Conservation (phyloP, 2,329 filamentous ascomycete species). For the Aschersonia sp. region DNA sequence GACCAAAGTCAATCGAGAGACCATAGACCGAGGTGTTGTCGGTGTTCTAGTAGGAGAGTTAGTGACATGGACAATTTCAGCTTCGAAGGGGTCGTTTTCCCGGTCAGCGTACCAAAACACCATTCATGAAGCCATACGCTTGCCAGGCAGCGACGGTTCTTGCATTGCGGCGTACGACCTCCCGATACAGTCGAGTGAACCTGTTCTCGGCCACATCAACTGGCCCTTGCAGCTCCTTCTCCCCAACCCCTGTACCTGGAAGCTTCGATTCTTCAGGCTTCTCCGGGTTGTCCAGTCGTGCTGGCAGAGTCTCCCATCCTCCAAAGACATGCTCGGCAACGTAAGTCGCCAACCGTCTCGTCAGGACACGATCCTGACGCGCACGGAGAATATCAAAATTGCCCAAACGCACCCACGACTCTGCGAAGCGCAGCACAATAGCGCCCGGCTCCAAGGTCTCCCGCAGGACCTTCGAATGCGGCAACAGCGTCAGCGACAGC, state of each 20-base stretch:
- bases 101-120: slow-evolving; percentile 46
- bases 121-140: slow-evolving; percentile 98
- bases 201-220: slow-evolving; percentile 64
- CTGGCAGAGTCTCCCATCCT: slow-evolving; percentile 76
- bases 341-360: slow-evolving; percentile 66
- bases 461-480: slow-evolving; percentile 56
- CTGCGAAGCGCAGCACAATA: slow-evolving; percentile 82
- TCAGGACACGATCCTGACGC: slow-evolving; percentile 61
- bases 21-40: slow-evolving; percentile 92
- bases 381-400: slow-evolving; percentile 87
- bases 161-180: slow-evolving; percentile 76
- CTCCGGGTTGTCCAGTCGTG: slow-evolving; percentile 35
- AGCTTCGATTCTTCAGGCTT: slow-evolving; percentile 26
- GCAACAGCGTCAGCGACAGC: slow-evolving; percentile 64
- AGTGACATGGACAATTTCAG: background rate
- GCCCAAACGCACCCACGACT: slow-evolving; percentile 85
- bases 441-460: slow-evolving; percentile 81
- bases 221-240: slow-evolving; percentile 51
- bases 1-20: slow-evolving; percentile 85
- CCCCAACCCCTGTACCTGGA: slow-evolving; percentile 36
- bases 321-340: slow-evolving; percentile 76
- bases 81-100: background rate
- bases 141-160: slow-evolving; percentile 87
- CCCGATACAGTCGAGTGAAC: slow-evolving; percentile 75
- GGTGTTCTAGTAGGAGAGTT: slow-evolving; percentile 47